Conservation (phyloP, 441 rosid genomes). For the Corymbia citriodora region DNA sequence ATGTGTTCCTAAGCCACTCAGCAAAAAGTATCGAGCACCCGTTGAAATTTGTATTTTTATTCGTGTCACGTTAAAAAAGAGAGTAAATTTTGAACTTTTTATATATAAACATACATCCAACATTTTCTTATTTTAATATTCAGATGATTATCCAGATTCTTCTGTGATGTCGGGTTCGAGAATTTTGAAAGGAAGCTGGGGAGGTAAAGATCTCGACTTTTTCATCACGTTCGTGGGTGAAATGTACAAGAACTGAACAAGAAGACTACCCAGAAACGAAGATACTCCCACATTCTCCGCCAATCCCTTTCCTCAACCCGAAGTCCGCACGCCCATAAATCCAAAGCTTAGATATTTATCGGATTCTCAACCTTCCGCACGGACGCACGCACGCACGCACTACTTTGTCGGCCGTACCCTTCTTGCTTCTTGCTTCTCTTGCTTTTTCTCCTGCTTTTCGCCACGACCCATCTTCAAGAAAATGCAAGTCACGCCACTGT, state of each 20-base stretch:
- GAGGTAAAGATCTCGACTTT: not conserved
- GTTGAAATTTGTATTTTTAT: no score
- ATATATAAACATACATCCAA: no score
- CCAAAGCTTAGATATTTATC: not conserved
- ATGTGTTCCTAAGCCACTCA: no score
- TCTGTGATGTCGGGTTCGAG: not conserved
- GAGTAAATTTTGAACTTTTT: not conserved
- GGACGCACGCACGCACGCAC: not conserved
- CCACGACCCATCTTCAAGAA: constrained; percentile 11
- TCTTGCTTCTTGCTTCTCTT: not conserved
- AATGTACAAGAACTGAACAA: not conserved
- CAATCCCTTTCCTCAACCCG: no score
- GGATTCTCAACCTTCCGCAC: not conserved
- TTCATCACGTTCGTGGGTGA: not conserved
- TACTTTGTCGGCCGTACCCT: no score
- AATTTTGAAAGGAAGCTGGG: not conserved
- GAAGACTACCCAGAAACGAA: no score
- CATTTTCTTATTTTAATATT: not conserved
- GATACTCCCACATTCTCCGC: no score
- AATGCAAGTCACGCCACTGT: not conserved
- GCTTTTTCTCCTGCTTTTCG: not conserved
- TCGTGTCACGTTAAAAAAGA: not conserved
- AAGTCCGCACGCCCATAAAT: not conserved
- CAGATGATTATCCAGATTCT: not conserved
- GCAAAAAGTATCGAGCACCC: no score